Conservation (phyloP, 495 filamentous ascomycete genomes). For the Neurospora sp. region DNA sequence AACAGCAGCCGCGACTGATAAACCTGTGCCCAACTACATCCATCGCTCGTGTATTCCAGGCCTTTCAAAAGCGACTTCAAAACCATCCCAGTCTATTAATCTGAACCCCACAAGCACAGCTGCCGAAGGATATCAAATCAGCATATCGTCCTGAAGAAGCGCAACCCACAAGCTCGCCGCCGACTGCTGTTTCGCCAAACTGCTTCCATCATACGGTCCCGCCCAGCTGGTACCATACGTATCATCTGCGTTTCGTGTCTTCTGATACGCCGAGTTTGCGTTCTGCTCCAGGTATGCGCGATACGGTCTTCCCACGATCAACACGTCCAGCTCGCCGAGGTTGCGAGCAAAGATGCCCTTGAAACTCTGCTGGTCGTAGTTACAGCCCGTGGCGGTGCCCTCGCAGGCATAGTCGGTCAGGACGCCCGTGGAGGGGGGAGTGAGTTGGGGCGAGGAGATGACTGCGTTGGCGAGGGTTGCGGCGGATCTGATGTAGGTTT, state of each 20-base stretch:
- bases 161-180: slow-evolving; percentile 53
- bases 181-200: slow-evolving; percentile 49
- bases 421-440: slow-evolving; percentile 39
- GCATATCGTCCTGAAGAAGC: not conserved
- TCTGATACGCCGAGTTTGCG: slow-evolving; percentile 46
- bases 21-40: not conserved
- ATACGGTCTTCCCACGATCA: slow-evolving; percentile 35
- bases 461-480: slow-evolving; percentile 42
- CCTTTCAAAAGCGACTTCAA: not conserved
- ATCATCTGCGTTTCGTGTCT: slow-evolving; percentile 37
- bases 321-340: slow-evolving; percentile 43
- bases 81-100: not conserved
- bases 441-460: not conserved
- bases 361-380: slow-evolving; percentile 53
- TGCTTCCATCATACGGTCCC: slow-evolving; percentile 36
- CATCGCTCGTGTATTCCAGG: not conserved
- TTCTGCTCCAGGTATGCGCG: slow-evolving; percentile 43
- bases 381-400: slow-evolving; percentile 32
- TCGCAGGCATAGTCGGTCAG: slow-evolving; percentile 48
- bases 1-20: not conserved
- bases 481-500: slow-evolving; percentile 42
- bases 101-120: not conserved
- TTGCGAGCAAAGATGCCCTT: slow-evolving; percentile 66
- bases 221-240: slow-evolving; percentile 48
- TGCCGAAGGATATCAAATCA: not conserved